Base-by-base conservation (phyloP, 768 basidiomycete species). In the Tylopilus felleus region DNA sequence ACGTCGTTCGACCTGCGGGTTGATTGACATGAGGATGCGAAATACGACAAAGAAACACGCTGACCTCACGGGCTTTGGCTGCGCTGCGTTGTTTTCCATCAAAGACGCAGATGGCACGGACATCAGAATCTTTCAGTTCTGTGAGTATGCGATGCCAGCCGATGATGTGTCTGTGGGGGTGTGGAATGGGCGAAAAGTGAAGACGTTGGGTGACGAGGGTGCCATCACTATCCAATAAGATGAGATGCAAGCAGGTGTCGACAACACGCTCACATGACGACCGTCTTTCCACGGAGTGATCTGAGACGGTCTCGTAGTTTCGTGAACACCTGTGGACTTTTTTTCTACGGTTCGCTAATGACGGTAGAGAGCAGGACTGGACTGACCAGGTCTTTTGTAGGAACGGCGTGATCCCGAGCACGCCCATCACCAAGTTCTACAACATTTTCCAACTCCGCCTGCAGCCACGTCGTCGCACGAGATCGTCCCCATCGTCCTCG, bases 171-270 rank as follows among this genome's bases (percentile, higher is more conserved):
- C 85, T 79, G 60, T 83, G 75, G 0, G 72, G 74, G 63, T 90
- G 83, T 2, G 84, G 82, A 48, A 77, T 70, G 14, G 78, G 84
- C 0, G 84, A 78, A 68, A 85, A 93, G 64, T 92, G 88, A 42
- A 92, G 77, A 22, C 90, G 81, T 64, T 90, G 89, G 0, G 90
- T 93, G 63, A 93, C 78, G 52, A 93, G 84, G 8, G 90, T 93
- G 43, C 85, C 91, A 77, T 93, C 91, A 41, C 91, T 93, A 61
- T 49, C 12, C 27, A 17, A 45, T 38, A 2, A 43, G 41, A 27
- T 58, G 19, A 53, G 43, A 5, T 31, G n/a, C 17, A 3, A n/a
- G 22, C 9, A 17, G 14, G 22, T 17, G 5, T 40, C 21, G 10
- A 43, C 4, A 21, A 27, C 4, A 5, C 25, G 35, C 81, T 69